Evolutionary conservation across 805 yeast species (phyloP).

Genomic region (Kodamaea laetipori): DNA sequence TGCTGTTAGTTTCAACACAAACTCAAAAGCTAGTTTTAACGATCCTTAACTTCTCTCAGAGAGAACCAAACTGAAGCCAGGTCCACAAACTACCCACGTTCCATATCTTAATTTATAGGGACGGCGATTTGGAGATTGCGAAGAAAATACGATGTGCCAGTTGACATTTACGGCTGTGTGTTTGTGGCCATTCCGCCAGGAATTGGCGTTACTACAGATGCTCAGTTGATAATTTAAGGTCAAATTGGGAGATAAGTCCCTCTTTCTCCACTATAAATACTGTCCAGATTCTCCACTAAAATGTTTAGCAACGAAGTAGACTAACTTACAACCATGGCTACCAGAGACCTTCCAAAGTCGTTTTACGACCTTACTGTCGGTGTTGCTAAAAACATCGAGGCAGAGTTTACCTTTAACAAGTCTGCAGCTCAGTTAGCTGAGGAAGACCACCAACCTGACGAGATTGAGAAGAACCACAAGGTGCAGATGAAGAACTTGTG

Average conservation of each 20-base stretch:
- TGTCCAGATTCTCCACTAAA: neutral
- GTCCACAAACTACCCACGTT: no score
- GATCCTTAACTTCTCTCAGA: no score
- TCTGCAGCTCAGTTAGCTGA: conserved; percentile 22
- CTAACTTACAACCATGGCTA: conserved; percentile 14
- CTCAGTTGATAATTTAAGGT: neutral
- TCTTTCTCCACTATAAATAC: neutral
- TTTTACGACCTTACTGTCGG: conserved; percentile 39
- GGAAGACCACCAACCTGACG: conserved; percentile 20
- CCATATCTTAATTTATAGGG: conserved; percentile 8
- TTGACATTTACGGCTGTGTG: neutral
- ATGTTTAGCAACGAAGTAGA: conserved; percentile 16
- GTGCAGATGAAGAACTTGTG: conserved; percentile 29
- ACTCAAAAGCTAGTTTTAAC: no score
- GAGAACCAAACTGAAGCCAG: no score
- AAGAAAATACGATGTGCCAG: neutral
- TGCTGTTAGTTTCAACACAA: no score
- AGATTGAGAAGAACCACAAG: conserved; percentile 19
- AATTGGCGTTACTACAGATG: conserved; percentile 1
- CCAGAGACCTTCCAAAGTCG: conserved; percentile 55
- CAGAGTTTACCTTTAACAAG: conserved; percentile 47
- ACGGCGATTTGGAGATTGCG: conserved; percentile 84
- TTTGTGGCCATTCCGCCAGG: neutral
- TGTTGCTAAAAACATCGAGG: conserved; percentile 42
- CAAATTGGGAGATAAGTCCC: neutral